Conservation (phyloP, 2,329 filamentous ascomycete species). For the Magnaporthiopsis incrustans region DNA sequence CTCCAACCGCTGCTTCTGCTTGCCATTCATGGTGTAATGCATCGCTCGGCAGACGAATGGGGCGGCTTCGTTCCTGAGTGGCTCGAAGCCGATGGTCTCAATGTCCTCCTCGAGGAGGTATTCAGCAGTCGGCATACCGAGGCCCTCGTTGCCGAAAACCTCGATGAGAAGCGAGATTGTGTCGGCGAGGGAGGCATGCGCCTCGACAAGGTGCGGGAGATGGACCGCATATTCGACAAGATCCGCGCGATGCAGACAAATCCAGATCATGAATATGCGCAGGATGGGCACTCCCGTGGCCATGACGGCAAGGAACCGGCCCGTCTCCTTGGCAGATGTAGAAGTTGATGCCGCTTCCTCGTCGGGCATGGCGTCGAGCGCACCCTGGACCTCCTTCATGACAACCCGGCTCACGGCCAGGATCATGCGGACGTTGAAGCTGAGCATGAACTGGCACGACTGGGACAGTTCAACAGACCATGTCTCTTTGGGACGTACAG, state of each 20-base stretch:
- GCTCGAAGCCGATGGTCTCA: conserved; percentile 34
- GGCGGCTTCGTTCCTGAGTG: conserved; percentile 21
- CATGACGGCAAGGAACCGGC: conserved; percentile 28
- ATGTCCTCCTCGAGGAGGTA: conserved; percentile 47
- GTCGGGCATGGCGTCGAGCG: conserved; percentile 21
- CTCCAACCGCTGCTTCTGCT: conserved; percentile 15
- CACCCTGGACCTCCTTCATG: conserved; percentile 58
- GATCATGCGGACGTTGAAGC: conserved; percentile 73
- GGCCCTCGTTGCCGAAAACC: conserved; percentile 26
- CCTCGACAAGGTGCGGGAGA: conserved; percentile 35
- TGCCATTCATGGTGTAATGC: conserved; percentile 23
- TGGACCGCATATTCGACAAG: conserved; percentile 36
- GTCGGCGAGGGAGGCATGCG: conserved; percentile 38
- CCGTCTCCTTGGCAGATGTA: conserved; percentile 15
- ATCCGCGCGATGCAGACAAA: conserved; percentile 37
- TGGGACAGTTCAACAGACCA: conserved; percentile 35
- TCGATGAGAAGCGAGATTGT: conserved; percentile 42
- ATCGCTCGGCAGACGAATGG: conserved; percentile 23
- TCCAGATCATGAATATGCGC: conserved; percentile 47
- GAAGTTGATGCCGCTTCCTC: conserved; percentile 19
- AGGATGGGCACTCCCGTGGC: conserved; percentile 41
- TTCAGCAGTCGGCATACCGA: conserved; percentile 28
- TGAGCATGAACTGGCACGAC: conserved; percentile 58
- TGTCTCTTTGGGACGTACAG: conserved; percentile 26
- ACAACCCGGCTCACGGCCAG: conserved; percentile 63